Base-by-base conservation (phyloP, 345 rosid genomes). In the Lenwebbia sp. region DNA sequence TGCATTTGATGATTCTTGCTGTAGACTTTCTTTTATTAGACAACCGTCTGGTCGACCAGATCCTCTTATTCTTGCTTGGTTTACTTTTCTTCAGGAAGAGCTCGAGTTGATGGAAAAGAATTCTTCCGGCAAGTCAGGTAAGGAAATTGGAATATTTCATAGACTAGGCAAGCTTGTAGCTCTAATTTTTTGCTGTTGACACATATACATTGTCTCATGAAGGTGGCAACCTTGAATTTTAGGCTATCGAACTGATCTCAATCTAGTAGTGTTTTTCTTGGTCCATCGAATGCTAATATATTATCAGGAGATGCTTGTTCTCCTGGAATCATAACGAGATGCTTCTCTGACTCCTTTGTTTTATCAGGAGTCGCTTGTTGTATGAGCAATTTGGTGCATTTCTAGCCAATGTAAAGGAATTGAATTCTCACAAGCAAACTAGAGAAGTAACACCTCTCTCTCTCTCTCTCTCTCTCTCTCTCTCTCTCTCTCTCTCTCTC, bases 101-200 rank as follows among this genome's bases (percentile, higher is more conserved):
- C 98, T 86, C 93, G 98, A 76, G 95, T 96, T 55, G 99, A 96
- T 53, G 99, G 99, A 84, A 97, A 95, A 90, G 99, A 96, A 88
- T 96, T 97, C 91, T 97, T 97, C 91, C 95, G 98, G 53, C 97
- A 95, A 95, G 98, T 95, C 91, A 96, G 98, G 99, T 97, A 92
- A 91, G 76, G 54, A 14, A 54, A 70, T 82, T 26, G 28, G 6
- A 41, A 25, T 23, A 83, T 70, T 33, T 70, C 37, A n/a, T n/a
- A 83, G 62, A 19, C 17, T 33, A 33, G 47, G 13, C 25, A 33
- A 70, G 41, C 76, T 62, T 62, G 23, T 30, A 2, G 41, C 41
- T 62, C 76, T 30, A 3, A 30, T 7, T 62, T 15, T 7, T 30
- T 23, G 5, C 5, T 55, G 58, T 23, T 55, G 58, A 55, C 58